phyloP scores from a whole-genome alignment of 345 rosid genomes.

The rapeseed (Brassica napus) region DNA sequence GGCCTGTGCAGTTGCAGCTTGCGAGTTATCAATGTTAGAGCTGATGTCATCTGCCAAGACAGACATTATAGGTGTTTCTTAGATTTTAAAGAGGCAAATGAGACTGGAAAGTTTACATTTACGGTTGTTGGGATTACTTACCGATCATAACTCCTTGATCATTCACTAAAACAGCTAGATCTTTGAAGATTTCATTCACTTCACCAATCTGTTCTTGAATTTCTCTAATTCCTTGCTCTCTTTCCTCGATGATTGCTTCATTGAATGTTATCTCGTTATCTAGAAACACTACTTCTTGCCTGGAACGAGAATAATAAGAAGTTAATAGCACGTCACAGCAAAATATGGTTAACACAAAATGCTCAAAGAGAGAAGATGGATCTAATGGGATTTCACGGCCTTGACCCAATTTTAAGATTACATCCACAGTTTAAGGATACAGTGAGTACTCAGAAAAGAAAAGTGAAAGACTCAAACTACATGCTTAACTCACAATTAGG shows the following conservation, averaged over 20 bases:
- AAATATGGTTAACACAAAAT: background rate
- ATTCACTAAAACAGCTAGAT: slow-evolving; percentile 58
- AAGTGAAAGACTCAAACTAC: background rate
- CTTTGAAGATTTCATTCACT: slow-evolving; percentile 79
- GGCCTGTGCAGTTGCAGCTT: slow-evolving; percentile 58
- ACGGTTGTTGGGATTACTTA: slow-evolving; percentile 24
- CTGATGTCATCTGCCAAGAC: slow-evolving; percentile 61
- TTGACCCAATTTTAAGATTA: background rate
- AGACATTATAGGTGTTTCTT: slow-evolving; percentile 5
- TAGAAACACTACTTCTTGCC: slow-evolving; percentile 58
- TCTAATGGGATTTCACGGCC: background rate
- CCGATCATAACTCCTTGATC: slow-evolving; percentile 71
- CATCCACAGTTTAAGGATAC: background rate
- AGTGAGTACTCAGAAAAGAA: background rate
- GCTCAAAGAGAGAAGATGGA: slow-evolving; percentile 13
- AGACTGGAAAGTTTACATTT: background rate
- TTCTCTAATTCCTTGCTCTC: slow-evolving; percentile 77
- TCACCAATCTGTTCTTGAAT: slow-evolving; percentile 67
- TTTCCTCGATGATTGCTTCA: slow-evolving; percentile 69
- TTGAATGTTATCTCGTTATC: slow-evolving; percentile 73
- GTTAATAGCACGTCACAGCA: background rate
- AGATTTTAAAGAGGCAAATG: background rate
- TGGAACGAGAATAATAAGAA: slow-evolving; percentile 20
- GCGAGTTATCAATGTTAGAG: slow-evolving; percentile 60
- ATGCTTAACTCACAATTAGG: slow-evolving; percentile 3